phyloP scores from a whole-genome alignment of 192 early-diverging fungal genomes.

The Coemansia sp. region DNA sequence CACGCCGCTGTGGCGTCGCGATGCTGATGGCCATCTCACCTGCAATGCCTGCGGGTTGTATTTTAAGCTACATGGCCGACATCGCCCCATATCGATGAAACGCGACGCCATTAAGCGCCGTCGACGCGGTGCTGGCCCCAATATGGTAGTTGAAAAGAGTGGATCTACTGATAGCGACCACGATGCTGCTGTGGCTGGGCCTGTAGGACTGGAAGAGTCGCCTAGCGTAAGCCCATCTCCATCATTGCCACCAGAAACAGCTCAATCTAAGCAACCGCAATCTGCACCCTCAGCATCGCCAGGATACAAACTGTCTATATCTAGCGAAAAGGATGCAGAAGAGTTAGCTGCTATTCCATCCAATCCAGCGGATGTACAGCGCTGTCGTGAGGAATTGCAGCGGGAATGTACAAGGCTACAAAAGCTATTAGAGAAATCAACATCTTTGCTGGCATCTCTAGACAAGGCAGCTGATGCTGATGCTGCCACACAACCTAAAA shows the following conservation, averaged over 20 bases:
- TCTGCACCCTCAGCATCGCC: conserved; percentile 14
- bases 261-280: not conserved
- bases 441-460: conserved; percentile 32
- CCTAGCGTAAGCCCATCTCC: not conserved
- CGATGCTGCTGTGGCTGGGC: not conserved
- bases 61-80: conserved; percentile 76
- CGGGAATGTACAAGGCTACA: conserved; percentile 40
- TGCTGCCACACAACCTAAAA: no score
- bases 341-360: conserved; percentile 4
- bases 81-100: conserved; percentile 78
- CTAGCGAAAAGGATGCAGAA: not conserved
- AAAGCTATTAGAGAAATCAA: conserved; percentile 35
- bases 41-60: conserved; percentile 96
- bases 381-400: conserved; percentile 41
- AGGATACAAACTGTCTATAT: no score
- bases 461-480: conserved; percentile 12
- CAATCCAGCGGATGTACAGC: conserved; percentile 21
- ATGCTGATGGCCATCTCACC: conserved; percentile 67
- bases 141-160: not conserved
- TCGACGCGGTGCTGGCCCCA: conserved; percentile 52
- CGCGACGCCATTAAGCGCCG: conserved; percentile 72
- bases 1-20: conserved; percentile 78
- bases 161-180: no score
- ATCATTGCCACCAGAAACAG: not conserved
- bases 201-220: conserved; percentile 2